Evolutionary conservation across 306 rosid species (phyloP).

Genomic region (Castanospermum australe): DNA sequence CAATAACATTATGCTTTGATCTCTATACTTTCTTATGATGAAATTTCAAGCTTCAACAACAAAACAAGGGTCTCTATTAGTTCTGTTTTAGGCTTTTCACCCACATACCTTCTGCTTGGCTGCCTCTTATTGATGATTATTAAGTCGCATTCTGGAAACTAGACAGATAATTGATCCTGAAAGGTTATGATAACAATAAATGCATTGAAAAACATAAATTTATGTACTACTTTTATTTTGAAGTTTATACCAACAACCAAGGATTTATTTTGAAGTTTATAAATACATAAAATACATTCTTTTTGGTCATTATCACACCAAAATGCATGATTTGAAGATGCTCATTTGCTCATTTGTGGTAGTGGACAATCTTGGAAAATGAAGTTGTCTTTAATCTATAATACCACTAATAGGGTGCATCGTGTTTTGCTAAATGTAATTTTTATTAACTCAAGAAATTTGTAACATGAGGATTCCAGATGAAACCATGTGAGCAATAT

Average conservation of each 20-base stretch:
- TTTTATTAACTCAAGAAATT: constrained; percentile 1
- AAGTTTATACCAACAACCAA: not conserved
- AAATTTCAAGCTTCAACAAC: constrained; percentile 6
- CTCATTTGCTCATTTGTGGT: constrained; percentile 15
- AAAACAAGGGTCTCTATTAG: not conserved
- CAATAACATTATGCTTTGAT: constrained; percentile 15
- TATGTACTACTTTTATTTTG: constrained; percentile 3
- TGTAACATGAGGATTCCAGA: not conserved
- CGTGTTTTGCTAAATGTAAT: constrained; percentile 20
- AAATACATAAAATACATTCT: not conserved
- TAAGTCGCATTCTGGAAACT: constrained; percentile 1
- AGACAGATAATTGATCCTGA: not conserved
- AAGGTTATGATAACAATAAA: not conserved
- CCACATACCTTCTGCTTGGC: not conserved
- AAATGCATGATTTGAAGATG: constrained; percentile 24
- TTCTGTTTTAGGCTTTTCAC: not conserved
- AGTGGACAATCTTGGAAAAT: not conserved
- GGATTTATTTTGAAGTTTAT: constrained; percentile 7
- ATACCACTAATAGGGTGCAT: not conserved
- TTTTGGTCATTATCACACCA: not conserved
- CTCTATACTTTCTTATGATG: not conserved
- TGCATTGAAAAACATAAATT: not conserved
- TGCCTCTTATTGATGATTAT: constrained; percentile 2
- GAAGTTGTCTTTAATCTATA: constrained; percentile 1
- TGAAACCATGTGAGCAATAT: constrained; percentile 10